These are phyloP conservation scores for Tylopilus sp. DNA, from an alignment of 768 basidiomycete species.

Conservation along the genomic window DNA sequence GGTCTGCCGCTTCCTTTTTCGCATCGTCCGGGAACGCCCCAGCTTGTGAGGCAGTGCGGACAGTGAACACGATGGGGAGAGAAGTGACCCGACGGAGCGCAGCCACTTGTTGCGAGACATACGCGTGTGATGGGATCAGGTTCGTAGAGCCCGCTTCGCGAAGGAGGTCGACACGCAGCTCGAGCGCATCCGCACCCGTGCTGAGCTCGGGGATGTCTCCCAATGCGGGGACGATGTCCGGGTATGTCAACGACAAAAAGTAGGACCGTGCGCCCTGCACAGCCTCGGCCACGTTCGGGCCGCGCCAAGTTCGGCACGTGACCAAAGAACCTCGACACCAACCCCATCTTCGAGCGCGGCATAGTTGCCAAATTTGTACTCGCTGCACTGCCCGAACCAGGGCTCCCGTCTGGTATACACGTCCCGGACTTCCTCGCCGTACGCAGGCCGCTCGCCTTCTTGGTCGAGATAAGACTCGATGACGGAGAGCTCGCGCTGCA, in stretches of 20 bases:
- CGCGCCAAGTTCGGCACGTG: slow-evolving; percentile 74
- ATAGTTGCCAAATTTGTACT: slow-evolving; percentile 80
- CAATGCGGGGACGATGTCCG: slow-evolving; percentile 73
- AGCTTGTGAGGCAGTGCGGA: slow-evolving; percentile 84
- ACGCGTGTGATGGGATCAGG: slow-evolving; percentile 61
- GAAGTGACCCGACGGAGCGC: slow-evolving; percentile 70
- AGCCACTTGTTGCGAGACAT: slow-evolving; percentile 79
- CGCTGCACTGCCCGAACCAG: slow-evolving; percentile 83
- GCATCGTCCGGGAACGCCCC: slow-evolving; percentile 85
- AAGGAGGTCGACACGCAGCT: slow-evolving; percentile 91
- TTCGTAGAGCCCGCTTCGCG: slow-evolving; percentile 47
- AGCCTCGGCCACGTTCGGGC: slow-evolving; percentile 41
- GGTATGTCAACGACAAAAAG: slow-evolving; percentile 91
- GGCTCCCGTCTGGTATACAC: slow-evolving; percentile 82
- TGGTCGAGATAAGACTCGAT: slow-evolving; percentile 76
- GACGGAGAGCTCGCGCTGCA: slow-evolving; percentile 76
- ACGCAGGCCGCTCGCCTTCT: slow-evolving; percentile 80
- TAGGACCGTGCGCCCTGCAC: slow-evolving; percentile 63
- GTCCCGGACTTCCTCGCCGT: slow-evolving; percentile 80
- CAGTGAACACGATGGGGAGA: slow-evolving; percentile 90
- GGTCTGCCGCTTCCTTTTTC: slow-evolving; percentile 64
- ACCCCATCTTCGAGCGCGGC: slow-evolving; percentile 39
- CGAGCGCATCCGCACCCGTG: slow-evolving; percentile 86
- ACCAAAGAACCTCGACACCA: slow-evolving; percentile 77
- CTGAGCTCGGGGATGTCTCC: slow-evolving; percentile 67